Evolutionary conservation across 352 stramenopile genomes (phyloP).

Genomic region (Phytophthora pluvialis): DNA sequence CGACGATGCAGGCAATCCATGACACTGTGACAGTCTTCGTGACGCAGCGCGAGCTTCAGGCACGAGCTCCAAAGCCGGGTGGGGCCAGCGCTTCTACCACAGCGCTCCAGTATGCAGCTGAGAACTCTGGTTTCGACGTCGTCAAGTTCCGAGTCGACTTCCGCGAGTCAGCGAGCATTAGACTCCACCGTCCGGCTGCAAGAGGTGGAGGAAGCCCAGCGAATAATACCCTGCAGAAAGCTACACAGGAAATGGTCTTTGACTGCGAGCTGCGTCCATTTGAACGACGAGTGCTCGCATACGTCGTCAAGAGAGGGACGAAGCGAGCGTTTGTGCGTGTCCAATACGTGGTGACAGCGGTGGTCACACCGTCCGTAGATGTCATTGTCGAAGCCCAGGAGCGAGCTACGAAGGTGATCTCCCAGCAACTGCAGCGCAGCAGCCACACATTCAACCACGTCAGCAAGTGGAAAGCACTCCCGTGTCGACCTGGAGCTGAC

Average conservation of each 20-base stretch:
- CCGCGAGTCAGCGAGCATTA: constrained; percentile 43
- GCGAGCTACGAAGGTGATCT: constrained; percentile 1
- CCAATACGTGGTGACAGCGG: constrained; percentile 32
- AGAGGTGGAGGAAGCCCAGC: background rate
- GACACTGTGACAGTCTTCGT: constrained; percentile 44
- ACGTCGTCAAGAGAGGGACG: constrained; percentile 29
- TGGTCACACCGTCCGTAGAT: constrained; percentile 21
- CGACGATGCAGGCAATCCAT: constrained; percentile 28
- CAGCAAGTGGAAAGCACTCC: constrained; percentile 21
- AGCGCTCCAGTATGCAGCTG: constrained; percentile 51
- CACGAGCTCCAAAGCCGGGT: background rate
- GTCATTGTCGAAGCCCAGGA: constrained; percentile 11
- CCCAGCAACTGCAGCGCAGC: constrained; percentile 17
- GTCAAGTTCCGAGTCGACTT: constrained; percentile 59
- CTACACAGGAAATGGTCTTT: constrained; percentile 23
- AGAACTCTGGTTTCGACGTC: constrained; percentile 44
- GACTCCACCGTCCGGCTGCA: constrained; percentile 29
- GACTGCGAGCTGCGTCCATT: constrained; percentile 43
- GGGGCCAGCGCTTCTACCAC: background rate
- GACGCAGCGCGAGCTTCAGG: constrained; percentile 28
- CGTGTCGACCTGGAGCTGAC: constrained; percentile 6
- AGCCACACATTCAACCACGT: constrained; percentile 19
- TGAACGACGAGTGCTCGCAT: constrained; percentile 40
- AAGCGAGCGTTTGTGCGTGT: constrained; percentile 58
- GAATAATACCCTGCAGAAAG: constrained; percentile 5